Evolutionary conservation across 495 filamentous ascomycete species (phyloP).

Genomic region (Penicillium riverlandense): DNA sequence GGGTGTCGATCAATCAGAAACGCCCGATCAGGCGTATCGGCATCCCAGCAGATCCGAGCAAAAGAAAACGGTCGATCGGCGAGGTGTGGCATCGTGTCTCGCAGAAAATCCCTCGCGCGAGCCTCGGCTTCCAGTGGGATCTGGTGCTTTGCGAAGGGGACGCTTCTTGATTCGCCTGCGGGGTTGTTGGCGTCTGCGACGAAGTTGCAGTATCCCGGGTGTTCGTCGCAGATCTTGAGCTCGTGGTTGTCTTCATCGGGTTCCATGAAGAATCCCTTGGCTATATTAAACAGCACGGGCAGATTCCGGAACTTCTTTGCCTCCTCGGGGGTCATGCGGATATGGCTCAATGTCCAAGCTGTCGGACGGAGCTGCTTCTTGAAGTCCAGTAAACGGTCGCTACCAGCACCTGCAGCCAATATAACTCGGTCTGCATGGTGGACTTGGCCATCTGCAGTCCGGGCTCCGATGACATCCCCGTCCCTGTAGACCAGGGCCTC

Average conservation of each 20-base stretch:
- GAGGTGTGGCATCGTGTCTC: constrained; percentile 45
- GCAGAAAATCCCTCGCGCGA: constrained; percentile 34
- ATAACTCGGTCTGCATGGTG: constrained; percentile 35
- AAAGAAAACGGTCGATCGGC: constrained; percentile 38
- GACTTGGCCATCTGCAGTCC: constrained; percentile 24
- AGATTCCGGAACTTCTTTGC: constrained; percentile 32
- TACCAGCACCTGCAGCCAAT: constrained; percentile 41
- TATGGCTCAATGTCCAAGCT: constrained; percentile 46
- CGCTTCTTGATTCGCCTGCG: constrained; percentile 17
- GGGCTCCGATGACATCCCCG: constrained; percentile 27
- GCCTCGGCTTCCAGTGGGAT: constrained; percentile 40
- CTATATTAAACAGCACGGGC: constrained; percentile 45
- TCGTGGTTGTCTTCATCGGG: constrained; percentile 43
- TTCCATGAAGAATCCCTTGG: constrained; percentile 51
- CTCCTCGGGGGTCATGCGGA: constrained; percentile 40
- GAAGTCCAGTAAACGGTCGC: constrained; percentile 40
- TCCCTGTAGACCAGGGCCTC: constrained; percentile 22
- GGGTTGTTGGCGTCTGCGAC: constrained; percentile 8
- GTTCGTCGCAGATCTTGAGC: constrained; percentile 51
- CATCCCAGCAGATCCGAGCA: constrained; percentile 48
- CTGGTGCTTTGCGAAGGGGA: constrained; percentile 42
- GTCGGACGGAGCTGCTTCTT: constrained; percentile 47
- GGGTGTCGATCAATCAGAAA: constrained; percentile 43
- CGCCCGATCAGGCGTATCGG: constrained; percentile 44
- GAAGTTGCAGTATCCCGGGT: constrained; percentile 48